phyloP scores from a whole-genome alignment of 208 protist genomes.

The Leishmania mexicana region DNA sequence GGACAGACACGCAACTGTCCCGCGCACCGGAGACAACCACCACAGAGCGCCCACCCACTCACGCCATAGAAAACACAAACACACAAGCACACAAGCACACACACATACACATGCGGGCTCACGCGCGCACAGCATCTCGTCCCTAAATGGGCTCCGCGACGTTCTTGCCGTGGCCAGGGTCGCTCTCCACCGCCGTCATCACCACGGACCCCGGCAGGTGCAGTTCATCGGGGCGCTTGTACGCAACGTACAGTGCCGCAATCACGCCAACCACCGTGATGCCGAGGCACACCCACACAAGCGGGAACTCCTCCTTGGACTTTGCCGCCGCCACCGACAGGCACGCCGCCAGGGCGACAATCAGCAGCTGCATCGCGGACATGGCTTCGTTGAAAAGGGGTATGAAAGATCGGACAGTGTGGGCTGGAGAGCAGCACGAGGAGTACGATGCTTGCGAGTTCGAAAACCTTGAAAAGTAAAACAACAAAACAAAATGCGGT shows the following conservation, averaged over 20 bases:
- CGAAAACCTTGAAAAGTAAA: not conserved
- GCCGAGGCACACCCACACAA: slow-evolving; percentile 67
- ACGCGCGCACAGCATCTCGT: not conserved
- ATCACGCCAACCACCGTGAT: slow-evolving; percentile 56
- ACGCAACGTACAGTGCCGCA: slow-evolving; percentile 47
- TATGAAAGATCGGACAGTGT: not conserved
- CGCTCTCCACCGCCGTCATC: slow-evolving; percentile 38
- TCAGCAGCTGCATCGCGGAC: slow-evolving; percentile 22
- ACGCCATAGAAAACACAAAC: not conserved
- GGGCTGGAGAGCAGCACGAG: not conserved
- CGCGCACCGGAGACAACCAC: not conserved
- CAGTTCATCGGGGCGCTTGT: slow-evolving; percentile 60
- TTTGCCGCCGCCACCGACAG: slow-evolving; percentile 26
- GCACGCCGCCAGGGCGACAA: slow-evolving; percentile 31
- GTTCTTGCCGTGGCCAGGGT: slow-evolving; percentile 18
- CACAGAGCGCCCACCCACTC: not conserved
- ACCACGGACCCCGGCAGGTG: slow-evolving; percentile 41
- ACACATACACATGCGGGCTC: too few species aligned
- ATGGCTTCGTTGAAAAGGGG: not conserved
- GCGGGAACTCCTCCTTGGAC: slow-evolving; percentile 53
- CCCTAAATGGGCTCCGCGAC: slow-evolving; percentile 8
- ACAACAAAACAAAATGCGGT: not conserved
- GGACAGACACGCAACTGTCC: not conserved
- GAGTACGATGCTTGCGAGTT: not conserved
- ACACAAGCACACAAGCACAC: not conserved